Conservation (phyloP, 192 early-diverging fungal species). For the Haplosporangium gracile region DNA sequence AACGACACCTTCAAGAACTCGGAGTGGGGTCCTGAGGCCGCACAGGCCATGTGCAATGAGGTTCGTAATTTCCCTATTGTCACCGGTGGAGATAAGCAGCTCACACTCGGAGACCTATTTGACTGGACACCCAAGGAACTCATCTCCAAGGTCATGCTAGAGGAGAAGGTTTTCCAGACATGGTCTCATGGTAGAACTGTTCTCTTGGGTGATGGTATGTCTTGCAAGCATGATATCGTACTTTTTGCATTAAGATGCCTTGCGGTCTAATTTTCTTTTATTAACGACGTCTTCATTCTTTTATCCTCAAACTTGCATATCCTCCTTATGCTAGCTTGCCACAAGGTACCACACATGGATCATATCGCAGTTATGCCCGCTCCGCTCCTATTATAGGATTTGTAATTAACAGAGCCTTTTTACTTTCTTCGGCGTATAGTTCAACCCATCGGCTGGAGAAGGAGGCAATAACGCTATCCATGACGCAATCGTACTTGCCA, state of each 20-base stretch:
- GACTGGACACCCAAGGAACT: not conserved
- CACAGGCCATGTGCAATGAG: not conserved
- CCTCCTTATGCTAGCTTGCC: not conserved
- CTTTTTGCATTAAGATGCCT: too few relatives aligned
- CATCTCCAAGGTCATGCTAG: slow-evolving; percentile 7
- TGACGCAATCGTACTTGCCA: slow-evolving; percentile 15
- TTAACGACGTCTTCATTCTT: too few relatives aligned
- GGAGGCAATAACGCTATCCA: slow-evolving; percentile 3
- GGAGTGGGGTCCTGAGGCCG: slow-evolving; percentile 14
- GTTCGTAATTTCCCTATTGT: not conserved
- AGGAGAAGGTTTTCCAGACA: slow-evolving; percentile 19
- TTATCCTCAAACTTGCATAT: too few relatives aligned
- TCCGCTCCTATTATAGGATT: too few relatives aligned
- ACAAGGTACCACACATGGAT: not conserved
- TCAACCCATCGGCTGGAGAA: not conserved
- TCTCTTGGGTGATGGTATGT: slow-evolving; percentile 17
- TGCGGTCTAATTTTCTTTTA: too few relatives aligned
- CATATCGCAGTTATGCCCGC: too few relatives aligned
- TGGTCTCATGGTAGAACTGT: not conserved
- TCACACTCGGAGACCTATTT: slow-evolving; percentile 5
- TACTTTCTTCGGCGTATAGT: not conserved
- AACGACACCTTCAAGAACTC: not conserved
- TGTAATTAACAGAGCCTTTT: not conserved
- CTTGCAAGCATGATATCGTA: not conserved
- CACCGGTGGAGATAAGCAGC: not conserved